Evolutionary conservation across 345 rosid species (phyloP), one percentile per base, ranked within the genome.

Genomic region (Anastatica hierochuntica): DNA sequence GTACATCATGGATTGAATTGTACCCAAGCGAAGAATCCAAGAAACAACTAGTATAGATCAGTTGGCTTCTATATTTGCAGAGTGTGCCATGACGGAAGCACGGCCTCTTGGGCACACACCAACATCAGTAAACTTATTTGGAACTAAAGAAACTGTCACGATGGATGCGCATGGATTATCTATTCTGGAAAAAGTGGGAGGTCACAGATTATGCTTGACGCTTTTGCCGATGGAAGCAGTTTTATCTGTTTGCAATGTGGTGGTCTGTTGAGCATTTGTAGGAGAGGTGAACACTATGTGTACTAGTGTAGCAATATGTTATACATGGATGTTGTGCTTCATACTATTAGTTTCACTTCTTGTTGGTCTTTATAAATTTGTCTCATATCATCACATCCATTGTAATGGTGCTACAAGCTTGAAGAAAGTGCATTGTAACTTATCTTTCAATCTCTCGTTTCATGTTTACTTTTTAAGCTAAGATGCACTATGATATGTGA

Each of bases 221-320:
- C 97, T 14, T 88, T 76, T 73, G 76, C 92, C 0, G 97, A 88
- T 23, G 97, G 95, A 64, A 94, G 94, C 80, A 94, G 94, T 75
- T 94, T 85, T 69, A 77, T 85, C 24, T 88, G 97, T 64, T 64
- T 94, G 66, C 79, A 79, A 13, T 94, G 99, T 9, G 95, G 99
- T 9, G 97, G 99, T 49, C 84, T 94, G 30, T 97, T 94, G 44
- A 83, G 97, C 46, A 75, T 68, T 57, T 72, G 79, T 58, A 88
- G 97, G 16, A 83, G 69, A 75, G 99, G 88, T 17, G 88, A 88
- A 76, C 99, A 88, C 45, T 79, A 78, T 62, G 81, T 94, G 4
- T 77, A 74, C 76, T 85, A 94, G 98, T 92, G 95, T 56, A 69
- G 78, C 74, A 67, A 63, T 43, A 62, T 65, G 53, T 82, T 56